These are phyloP conservation scores for Wickerhamiella musiphila DNA, from an alignment of 805 yeast species.

Conservation along the genomic window DNA sequence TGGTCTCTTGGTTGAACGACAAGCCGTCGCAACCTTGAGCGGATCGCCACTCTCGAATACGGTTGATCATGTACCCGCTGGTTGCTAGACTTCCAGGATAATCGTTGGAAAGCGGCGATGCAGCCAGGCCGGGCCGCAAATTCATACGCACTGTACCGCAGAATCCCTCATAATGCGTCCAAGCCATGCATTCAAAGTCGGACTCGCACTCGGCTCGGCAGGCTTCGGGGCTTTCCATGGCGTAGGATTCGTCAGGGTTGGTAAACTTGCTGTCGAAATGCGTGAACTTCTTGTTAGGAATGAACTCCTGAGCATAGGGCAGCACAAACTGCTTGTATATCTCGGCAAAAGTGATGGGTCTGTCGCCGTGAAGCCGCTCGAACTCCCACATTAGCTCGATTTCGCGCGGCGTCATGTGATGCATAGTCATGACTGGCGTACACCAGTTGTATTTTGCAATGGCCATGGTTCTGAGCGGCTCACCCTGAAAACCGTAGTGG, in stretches of 20 bases:
- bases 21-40: conserved; percentile 11
- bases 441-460: conserved; percentile 18
- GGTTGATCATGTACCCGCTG: conserved; percentile 21
- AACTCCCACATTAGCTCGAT: conserved; percentile 22
- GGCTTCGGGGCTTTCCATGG: conserved; percentile 1
- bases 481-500: conserved; percentile 20
- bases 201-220: conserved; percentile 8
- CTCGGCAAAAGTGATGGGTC: conserved; percentile 16
- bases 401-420: conserved; percentile 20
- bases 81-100: conserved; percentile 3
- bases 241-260: background rate
- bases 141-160: conserved; percentile 4
- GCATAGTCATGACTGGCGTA: conserved; percentile 20
- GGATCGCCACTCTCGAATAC: conserved; percentile 17
- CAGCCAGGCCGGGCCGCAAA: conserved; percentile 9
- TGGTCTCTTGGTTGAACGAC: no score
- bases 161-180: conserved; percentile 7
- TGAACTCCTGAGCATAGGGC: conserved; percentile 16
- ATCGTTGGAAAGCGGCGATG: conserved; percentile 5
- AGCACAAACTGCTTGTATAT: conserved; percentile 21
- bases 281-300: conserved; percentile 15
- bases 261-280: background rate
- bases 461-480: conserved; percentile 14
- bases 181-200: conserved; percentile 6
- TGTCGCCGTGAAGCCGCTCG: conserved; percentile 15